These are phyloP conservation scores for Spirogloea muscicola DNA, from an alignment of 139 green algal genomes.

Conservation along the genomic window DNA sequence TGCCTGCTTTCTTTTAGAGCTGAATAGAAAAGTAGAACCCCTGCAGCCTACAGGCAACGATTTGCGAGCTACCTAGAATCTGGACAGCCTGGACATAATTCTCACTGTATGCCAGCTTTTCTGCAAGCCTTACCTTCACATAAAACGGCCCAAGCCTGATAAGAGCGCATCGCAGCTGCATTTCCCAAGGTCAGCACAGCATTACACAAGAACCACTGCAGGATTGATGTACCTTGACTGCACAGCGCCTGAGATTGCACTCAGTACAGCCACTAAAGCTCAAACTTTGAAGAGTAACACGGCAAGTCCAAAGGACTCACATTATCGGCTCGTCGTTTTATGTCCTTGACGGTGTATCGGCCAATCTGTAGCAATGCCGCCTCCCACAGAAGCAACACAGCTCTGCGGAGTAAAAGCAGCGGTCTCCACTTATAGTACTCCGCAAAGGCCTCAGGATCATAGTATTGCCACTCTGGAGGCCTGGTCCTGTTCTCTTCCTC, in stretches of 20 bases:
- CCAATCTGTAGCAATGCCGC: neutral
- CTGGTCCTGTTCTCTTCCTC: no score
- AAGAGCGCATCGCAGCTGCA: constrained; percentile 16
- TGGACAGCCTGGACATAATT: neutral
- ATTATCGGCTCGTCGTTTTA: neutral
- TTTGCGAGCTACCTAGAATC: neutral
- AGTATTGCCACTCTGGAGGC: constrained; percentile 12
- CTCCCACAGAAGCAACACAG: neutral
- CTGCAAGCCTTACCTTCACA: constrained; percentile 21
- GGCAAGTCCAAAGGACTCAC: no score
- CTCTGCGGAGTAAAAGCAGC: neutral
- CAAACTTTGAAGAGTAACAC: no score
- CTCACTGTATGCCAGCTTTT: neutral
- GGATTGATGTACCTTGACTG: no score
- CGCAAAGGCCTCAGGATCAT: constrained; percentile 17
- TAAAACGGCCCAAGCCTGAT: constrained; percentile 38
- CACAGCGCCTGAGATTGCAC: no score
- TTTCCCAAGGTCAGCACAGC: neutral
- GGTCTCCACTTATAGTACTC: constrained; percentile 17
- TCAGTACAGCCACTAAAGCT: no score
- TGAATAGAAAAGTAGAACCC: neutral
- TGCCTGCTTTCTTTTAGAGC: no score
- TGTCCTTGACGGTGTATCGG: neutral
- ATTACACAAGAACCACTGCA: neutral
- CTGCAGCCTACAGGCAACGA: neutral